phyloP scores from a whole-genome alignment of 345 rosid species.

The Melaleuca quinquenervia region DNA sequence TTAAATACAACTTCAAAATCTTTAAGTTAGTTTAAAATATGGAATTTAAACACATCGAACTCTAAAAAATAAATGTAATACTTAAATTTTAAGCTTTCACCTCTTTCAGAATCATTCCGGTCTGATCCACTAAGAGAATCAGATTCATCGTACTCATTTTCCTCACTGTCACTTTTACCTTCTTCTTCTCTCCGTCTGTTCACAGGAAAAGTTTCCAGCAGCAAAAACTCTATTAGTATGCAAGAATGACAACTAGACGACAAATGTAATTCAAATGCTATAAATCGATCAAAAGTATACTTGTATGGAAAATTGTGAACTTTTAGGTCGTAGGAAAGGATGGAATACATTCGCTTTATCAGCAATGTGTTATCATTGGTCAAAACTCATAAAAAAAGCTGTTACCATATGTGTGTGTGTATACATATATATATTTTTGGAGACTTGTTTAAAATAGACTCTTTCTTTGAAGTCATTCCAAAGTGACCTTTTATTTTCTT shows the following conservation, averaged over 20 bases:
- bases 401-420: too few species aligned
- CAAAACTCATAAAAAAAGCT: background rate
- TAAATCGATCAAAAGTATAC: background rate
- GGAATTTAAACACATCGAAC: background rate
- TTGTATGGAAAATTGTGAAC: background rate
- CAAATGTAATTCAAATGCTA: background rate
- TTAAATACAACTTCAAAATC: background rate
- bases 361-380: background rate
- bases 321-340: background rate
- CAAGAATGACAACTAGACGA: background rate
- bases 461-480: background rate
- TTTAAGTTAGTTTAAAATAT: background rate
- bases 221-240: background rate
- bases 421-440: too few species aligned
- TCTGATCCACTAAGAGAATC: conserved; percentile 22
- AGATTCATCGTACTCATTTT: conserved; percentile 26
- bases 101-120: conserved; percentile 27
- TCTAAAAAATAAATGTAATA: background rate
- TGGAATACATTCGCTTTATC: background rate
- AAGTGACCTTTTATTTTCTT: background rate
- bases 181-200: conserved; percentile 45
- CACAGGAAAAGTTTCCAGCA: background rate
- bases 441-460: background rate
- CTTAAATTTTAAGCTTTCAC: conserved; percentile 5
- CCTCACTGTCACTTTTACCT: conserved; percentile 45